Evolutionary conservation across 2,329 filamentous ascomycete species (phyloP).

Genomic region (Ophiostoma australiae): DNA sequence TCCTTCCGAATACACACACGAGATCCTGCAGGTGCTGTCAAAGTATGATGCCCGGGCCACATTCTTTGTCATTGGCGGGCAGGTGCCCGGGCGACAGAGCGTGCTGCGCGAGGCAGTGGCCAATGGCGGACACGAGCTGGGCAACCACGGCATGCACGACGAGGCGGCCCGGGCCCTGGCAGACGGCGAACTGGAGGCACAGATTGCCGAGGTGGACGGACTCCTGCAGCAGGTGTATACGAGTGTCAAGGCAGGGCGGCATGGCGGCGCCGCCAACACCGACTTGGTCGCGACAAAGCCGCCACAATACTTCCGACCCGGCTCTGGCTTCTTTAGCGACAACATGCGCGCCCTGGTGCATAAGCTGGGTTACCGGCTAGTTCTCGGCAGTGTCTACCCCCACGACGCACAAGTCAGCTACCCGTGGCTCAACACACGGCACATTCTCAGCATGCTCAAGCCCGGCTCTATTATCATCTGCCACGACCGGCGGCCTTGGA

Average conservation of each 20-base stretch:
- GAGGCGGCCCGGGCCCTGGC: constrained; percentile 64
- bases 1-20: constrained; percentile 65
- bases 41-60: constrained; percentile 67
- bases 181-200: constrained; percentile 52
- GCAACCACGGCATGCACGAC: constrained; percentile 86
- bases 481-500: constrained; percentile 82
- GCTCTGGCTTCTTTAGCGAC: constrained; percentile 74
- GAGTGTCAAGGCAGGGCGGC: constrained; percentile 35
- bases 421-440: constrained; percentile 64
- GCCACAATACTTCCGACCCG: constrained; percentile 70
- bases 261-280: constrained; percentile 39
- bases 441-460: constrained; percentile 73
- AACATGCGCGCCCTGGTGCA: constrained; percentile 60
- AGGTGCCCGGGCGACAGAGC: constrained; percentile 56
- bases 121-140: constrained; percentile 62
- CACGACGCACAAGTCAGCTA: constrained; percentile 82
- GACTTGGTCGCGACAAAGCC: constrained; percentile 32
- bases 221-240: constrained; percentile 55
- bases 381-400: constrained; percentile 81
- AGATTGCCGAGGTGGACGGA: constrained; percentile 61
- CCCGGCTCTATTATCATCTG: constrained; percentile 79
- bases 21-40: constrained; percentile 64
- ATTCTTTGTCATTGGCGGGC: constrained; percentile 82
- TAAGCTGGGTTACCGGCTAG: constrained; percentile 62
- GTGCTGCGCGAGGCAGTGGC: constrained; percentile 55